Evolutionary conservation across 192 early-diverging fungal genomes (phyloP).

Genomic region (Glomus cerebriforme): DNA sequence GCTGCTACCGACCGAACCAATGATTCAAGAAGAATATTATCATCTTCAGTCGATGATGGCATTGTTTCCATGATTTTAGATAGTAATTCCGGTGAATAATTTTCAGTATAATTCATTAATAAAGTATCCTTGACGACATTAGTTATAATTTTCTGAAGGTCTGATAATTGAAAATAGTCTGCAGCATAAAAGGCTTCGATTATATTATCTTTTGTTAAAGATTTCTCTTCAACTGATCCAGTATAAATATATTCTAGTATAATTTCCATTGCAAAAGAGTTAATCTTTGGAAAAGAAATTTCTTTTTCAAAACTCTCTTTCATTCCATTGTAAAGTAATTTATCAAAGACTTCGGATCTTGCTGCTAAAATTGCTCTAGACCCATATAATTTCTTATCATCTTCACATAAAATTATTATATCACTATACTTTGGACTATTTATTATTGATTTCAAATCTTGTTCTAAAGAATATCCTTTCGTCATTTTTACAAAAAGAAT

Average conservation of each 20-base stretch:
- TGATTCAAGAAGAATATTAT: slow-evolving; percentile 3
- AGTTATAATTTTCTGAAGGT: not conserved
- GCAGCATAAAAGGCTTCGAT: not conserved
- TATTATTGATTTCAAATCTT: not conserved
- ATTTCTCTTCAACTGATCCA: not conserved
- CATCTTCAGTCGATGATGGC: not conserved
- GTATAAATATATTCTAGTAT: slow-evolving; percentile 16
- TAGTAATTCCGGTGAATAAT: not conserved
- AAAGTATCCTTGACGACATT: not conserved
- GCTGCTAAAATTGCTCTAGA: slow-evolving; percentile 14
- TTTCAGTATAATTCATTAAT: not conserved
- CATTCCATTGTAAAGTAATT: slow-evolving; percentile 22
- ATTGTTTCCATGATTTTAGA: not conserved
- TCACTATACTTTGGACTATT: slow-evolving; percentile 13
- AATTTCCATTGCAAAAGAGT: not conserved
- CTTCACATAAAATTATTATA: not conserved
- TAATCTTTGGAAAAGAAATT: not conserved
- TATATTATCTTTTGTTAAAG: not conserved
- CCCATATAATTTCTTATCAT: not conserved
- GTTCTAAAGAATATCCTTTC: not conserved
- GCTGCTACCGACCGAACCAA: not conserved
- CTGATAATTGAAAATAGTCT: not conserved
- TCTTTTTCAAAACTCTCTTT: slow-evolving; percentile 15
- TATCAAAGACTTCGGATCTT: slow-evolving; percentile 1
- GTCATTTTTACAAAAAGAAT: not conserved